A percentile compares a stretch with the other conserved stretches of the same genome.
Evolutionary conservation across 2,329 filamentous ascomycete genomes (phyloP).

Genomic region (Aspergillus alliaceus): DNA sequence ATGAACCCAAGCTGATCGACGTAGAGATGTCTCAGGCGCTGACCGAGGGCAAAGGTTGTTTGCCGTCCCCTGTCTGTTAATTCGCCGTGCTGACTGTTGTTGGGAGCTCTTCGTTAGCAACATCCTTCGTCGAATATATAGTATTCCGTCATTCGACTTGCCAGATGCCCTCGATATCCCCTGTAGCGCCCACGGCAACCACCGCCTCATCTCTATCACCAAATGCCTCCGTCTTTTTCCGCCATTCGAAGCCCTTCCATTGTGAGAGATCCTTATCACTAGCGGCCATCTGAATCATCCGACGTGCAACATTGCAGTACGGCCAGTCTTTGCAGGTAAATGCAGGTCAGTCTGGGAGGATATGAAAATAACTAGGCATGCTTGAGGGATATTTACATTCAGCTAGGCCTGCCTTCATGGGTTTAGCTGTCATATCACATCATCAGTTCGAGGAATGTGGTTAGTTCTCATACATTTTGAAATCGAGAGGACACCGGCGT

Average conservation of each 20-base stretch:
- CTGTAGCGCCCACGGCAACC: slow-evolving; percentile 65
- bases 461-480: slow-evolving; percentile 59
- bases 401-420: slow-evolving; percentile 47
- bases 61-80: slow-evolving; percentile 73
- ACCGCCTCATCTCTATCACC: slow-evolving; percentile 68
- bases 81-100: slow-evolving; percentile 56
- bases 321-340: slow-evolving; percentile 66
- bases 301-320: slow-evolving; percentile 77
- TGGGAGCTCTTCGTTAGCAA: slow-evolving; percentile 12
- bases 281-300: slow-evolving; percentile 64
- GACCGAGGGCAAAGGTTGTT: slow-evolving; percentile 69
- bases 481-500: slow-evolving; percentile 88
- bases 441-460: background rate
- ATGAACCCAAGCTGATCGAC: slow-evolving; percentile 73
- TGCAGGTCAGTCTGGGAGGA: background rate
- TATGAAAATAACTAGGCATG: background rate
- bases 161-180: slow-evolving; percentile 78
- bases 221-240: slow-evolving; percentile 80
- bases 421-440: slow-evolving; percentile 19
- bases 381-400: slow-evolving; percentile 40
- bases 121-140: background rate
- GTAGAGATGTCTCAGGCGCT: slow-evolving; percentile 69
- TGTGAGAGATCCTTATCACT: slow-evolving; percentile 51
- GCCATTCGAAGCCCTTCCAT: slow-evolving; percentile 62
- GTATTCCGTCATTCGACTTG: slow-evolving; percentile 47